phyloP scores from a whole-genome alignment of 176 grass and related monocot genomes.

The bread wheat (Triticum aestivum) region DNA sequence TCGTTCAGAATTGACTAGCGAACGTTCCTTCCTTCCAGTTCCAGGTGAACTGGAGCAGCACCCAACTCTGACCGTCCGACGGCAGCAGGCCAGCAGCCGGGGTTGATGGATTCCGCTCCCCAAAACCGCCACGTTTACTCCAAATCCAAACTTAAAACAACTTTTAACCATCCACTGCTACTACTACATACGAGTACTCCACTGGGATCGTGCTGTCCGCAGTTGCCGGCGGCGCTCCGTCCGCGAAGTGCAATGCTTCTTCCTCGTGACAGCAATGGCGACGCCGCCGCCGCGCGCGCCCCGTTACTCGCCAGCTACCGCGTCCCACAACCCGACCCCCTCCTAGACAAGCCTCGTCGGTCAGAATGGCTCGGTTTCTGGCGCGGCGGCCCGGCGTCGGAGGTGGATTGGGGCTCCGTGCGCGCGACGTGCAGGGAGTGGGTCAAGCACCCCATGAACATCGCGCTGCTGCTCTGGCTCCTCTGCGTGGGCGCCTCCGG shows the following conservation, averaged over 20 bases:
- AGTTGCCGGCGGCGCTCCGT: not conserved
- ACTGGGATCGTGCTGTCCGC: not conserved
- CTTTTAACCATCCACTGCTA: not conserved
- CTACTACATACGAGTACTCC: not conserved
- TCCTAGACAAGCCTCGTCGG: not conserved
- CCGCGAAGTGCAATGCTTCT: not conserved
- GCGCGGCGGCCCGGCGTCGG: not conserved
- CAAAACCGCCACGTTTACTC: not conserved
- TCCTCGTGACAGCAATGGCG: not conserved
- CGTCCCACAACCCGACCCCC: not conserved
- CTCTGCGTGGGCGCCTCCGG: conserved; percentile 59
- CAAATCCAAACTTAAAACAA: not conserved
- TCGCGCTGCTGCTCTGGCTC: conserved; percentile 62
- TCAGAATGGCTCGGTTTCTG: conserved; percentile 32
- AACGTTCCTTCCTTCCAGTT: not conserved
- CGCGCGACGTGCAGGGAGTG: conserved; percentile 27
- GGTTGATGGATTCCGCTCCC: not conserved
- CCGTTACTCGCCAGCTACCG: conserved; percentile 22
- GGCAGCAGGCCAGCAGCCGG: not conserved
- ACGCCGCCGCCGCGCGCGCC: not conserved
- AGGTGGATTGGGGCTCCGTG: conserved; percentile 27
- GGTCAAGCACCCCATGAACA: conserved; percentile 69
- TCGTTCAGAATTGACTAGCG: not conserved
- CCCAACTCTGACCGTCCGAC: not conserved
- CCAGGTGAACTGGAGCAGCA: not conserved